Evolutionary conservation across 345 rosid genomes (phyloP), one percentile per base, ranked within the genome.

Genomic region (Populus davidiana): DNA sequence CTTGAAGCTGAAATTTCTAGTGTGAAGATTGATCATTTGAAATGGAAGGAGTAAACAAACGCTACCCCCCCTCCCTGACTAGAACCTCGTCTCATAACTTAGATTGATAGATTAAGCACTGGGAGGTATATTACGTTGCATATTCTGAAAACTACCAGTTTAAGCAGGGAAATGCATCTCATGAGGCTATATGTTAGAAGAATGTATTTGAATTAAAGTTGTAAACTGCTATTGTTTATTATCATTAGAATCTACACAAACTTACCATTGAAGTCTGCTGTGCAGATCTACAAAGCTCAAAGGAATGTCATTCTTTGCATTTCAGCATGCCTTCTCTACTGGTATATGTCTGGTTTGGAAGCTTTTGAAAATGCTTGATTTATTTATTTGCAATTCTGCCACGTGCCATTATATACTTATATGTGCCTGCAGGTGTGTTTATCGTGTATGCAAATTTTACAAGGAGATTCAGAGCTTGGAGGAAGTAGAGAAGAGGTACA

Each of bases 231-330:
- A n/a, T 20, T 67, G 5, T 9, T n/a, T 11, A 17, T 61, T 67
- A 39, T 36, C 11, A 21, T 65, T 59, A 59, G 27, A 59, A 20
- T 67, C 49, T 31, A 43, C 56, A 35, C 62, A 20, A 10, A 18
- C 27, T 83, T 27, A 64, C n/a, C 44, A 20, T 63, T 78, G 71
- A 27, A 69, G 29, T 78, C n/a, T 79, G 56, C 21, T 74, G 25
- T 84, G 81, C 89, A 95, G 99, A 83, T 92, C 61, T 93, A 87
- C 85, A 95, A 95, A 88, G 86, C 98, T 83, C 93, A 95, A 83
- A 85, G 94, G 85, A 95, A 95, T 68, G 92, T 88, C 78, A 86
- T 93, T 77, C 81, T 95, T 8, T 92, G 99, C 78, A 87, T 83
- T 59, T 79, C 96, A 59, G 93, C 97, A 69, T 91, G 94, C 82